Base-by-base conservation (phyloP, 768 basidiomycete species). In the Suillus fuscotomentosus region DNA sequence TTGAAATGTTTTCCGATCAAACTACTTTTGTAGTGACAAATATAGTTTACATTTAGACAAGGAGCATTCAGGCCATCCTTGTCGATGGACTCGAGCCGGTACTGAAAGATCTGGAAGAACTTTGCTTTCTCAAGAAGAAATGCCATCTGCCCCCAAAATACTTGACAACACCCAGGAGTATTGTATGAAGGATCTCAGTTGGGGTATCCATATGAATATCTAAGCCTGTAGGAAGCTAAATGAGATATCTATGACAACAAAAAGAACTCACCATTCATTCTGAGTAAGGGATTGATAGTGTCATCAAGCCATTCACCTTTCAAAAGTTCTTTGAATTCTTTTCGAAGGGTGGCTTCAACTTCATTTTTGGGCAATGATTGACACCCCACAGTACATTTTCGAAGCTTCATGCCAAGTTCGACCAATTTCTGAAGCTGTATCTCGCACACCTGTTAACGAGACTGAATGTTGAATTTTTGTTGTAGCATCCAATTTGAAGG, bases 121-220 rank as follows among this genome's bases (percentile, higher is more conserved):
- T 71, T 68, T 1, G 59, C 31, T 41, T 72, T 71, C 20, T 73
- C 71, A 3, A 74, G 60, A 1, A 71, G 14, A 27, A 47, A 42
- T 0, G n/a, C 41, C 0, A 65, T 71, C 39, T 69, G 65, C 2
- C 64, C 67, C 66, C 70, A 78, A 42, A 69, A 45, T 78, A 78
- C 59, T 77, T 78, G 39, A 75, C 66, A 11, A 75, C 56, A 5
- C 76, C 74, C 0, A 78, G 70, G 1, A 77, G 68, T 22, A 73
- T 61, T 1, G 72, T 76, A 42, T 76, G 75, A 0, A 77, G 67
- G 0, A 72, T 68, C 54, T 76, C 72, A 0, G 71, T 75, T 0
- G 73, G 77, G 0, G 8, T 47, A 20, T 79, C 74, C 3, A 65
- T 38, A n/a, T 77, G 73, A 20, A 76, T 68, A 43, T 77, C 64